Evolutionary conservation across 768 basidiomycete species (phyloP), one percentile per base, ranked within the genome.

Genomic region (Hericium erinaceus): DNA sequence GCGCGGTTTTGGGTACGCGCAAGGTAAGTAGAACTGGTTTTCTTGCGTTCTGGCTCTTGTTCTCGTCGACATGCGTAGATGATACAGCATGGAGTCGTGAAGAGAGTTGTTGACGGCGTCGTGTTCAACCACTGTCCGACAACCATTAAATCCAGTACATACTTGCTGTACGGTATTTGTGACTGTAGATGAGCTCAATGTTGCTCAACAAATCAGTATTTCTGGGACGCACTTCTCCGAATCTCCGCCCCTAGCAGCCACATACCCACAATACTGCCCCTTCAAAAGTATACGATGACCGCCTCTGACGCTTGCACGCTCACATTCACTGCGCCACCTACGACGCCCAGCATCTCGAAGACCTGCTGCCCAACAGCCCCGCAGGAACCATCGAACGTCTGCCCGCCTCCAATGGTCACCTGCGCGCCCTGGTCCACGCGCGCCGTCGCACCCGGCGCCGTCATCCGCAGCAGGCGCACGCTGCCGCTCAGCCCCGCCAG

Each of bases 11-110:
- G 24, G 15, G 18, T 12, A 75, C 72, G 4, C 70, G 66, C 24
- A 85, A 71, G 11, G 70, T 65, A 59, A 85, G n/a, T n/a, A n/a
- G n/a, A 83, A 0, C 91, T 90, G 66, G 77, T 77, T 71, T 82
- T 83, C 24, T 24, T 24, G 24, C 24, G 24, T 24, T 24, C 24
- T 24, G 24, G 24, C 24, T 24, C 24, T 24, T 24, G 24, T 24
- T 24, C 24, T 24, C 24, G 24, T 24, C 24, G 24, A 2, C 24
- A 4, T 24, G 24, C 24, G 24, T 24, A 24, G 24, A 24, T 24
- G 24, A 24, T 24, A 24, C 24, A 24, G 24, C 24, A 24, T 24
- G 24, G 24, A 24, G 24, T 24, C 24, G 24, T 24, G 24, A 2
- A 24, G 24, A 24, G 24, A 24, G 24, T 24, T 24, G 24, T 24